Base-by-base conservation (phyloP, 2,329 filamentous ascomycete genomes). In the Plectosphaerella cucumerina region DNA sequence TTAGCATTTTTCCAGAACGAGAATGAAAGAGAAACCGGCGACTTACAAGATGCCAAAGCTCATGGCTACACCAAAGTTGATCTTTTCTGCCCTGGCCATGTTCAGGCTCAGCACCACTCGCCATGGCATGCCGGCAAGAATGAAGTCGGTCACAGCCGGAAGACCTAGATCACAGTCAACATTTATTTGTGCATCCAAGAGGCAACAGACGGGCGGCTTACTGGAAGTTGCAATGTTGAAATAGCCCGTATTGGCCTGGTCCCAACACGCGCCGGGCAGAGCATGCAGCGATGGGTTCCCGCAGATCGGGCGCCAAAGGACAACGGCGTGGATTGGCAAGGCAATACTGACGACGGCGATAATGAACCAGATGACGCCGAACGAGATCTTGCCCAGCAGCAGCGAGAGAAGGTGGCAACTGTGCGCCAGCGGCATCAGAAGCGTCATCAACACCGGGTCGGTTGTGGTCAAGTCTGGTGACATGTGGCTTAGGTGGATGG, bases 81-180 rank as follows among this genome's bases (percentile, higher is more conserved):
- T 52, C 49, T 60, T 60, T 47, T 67, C 65, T 9, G 55, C 51
- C 14, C 23, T 60, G 23, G 49, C 58, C 62, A 66, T 64, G 15
- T 62, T 59, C 47, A 66, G 53, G 6, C 60, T 54, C 52, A 58
- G 59, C 3, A 67, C 60, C 3, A 67, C 41, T 39, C 59, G 59
- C 64, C 65, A 67, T 0, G 65, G 64, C 3, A 67, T 42, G 22
- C 59, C 44, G 1, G 65, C 63, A 42, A 67, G 53, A 4, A 53
- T 41, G 9, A 65, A 63, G 53, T 67, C 62, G 41, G 59, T 57
- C 10, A 56, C 26, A 2, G 60, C 60, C 5, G 61, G 62, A 39
- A 58, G 62, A 12, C n/a, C 44, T 47, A 12, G 5, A 39, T n/a
- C 14, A 9, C 8, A n/a, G 35, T 47, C 23, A 47, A 31, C 35